phyloP scores from a whole-genome alignment of 169 alveolate species.

The Plasmodium yoelii region DNA sequence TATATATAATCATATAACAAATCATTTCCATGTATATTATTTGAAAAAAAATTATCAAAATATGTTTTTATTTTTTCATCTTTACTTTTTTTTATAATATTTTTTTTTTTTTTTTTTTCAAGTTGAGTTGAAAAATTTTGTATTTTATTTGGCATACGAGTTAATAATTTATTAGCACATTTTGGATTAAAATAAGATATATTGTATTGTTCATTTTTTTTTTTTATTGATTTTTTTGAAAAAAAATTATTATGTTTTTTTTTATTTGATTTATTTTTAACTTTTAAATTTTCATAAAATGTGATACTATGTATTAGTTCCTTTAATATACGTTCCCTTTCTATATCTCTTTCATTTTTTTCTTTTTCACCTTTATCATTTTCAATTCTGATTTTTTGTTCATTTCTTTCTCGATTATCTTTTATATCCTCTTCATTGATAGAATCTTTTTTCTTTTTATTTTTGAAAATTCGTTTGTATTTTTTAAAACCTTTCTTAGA shows the following conservation, averaged over 20 bases:
- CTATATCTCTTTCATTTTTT: neutral
- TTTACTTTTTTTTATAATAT: neutral
- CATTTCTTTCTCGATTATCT: neutral
- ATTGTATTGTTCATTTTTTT: neutral
- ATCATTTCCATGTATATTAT: conserved; percentile 32
- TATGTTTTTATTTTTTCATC: conserved; percentile 1
- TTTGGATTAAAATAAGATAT: no score
- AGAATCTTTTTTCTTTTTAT: conserved; percentile 1
- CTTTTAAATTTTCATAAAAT: neutral
- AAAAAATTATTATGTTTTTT: neutral
- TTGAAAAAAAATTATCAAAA: neutral
- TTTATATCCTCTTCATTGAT: conserved; percentile 10
- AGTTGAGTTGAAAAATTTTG: neutral
- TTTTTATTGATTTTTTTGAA: neutral
- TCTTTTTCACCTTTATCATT: neutral
- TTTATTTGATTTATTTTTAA: neutral
- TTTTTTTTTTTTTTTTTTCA: neutral
- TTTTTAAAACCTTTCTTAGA: conserved; percentile 3
- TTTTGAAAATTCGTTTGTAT: neutral
- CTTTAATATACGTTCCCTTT: neutral
- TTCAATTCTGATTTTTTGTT: conserved; percentile 10
- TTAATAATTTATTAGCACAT: no score
- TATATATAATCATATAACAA: conserved; percentile 40
- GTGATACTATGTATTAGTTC: neutral
- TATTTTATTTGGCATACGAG: neutral